Evolutionary conservation across 1,284 basidiomycete species (phyloP).

Genomic region (Pseudozyma hubeiensis): DNA sequence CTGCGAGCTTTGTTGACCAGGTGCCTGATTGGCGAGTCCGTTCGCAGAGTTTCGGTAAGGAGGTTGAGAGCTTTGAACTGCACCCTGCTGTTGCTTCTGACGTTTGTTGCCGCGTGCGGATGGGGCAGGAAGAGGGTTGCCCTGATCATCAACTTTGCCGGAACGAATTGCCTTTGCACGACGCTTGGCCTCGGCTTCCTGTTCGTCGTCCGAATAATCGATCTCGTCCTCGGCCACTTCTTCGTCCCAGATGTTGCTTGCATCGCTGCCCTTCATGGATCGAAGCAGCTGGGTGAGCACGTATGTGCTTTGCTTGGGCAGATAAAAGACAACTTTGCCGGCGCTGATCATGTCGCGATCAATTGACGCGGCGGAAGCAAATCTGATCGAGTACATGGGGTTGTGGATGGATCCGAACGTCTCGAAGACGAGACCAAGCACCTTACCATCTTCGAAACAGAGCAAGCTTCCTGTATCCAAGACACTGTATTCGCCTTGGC

Average conservation of each 20-base stretch:
- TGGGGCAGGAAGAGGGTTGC: slow-evolving; percentile 26
- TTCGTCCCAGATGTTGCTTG: slow-evolving; percentile 90
- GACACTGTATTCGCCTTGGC: slow-evolving; percentile 72
- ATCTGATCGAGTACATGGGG: slow-evolving; percentile 82
- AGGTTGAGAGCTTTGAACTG: slow-evolving; percentile 8
- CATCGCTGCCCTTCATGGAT: slow-evolving; percentile 81
- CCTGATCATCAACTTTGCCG: slow-evolving; percentile 27
- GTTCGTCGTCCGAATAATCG: slow-evolving; percentile 90
- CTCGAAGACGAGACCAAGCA: slow-evolving; percentile 87
- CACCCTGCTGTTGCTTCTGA: slow-evolving; percentile 34
- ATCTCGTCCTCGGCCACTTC: slow-evolving; percentile 85
- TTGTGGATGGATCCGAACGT: slow-evolving; percentile 88
- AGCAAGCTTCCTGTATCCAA: slow-evolving; percentile 89
- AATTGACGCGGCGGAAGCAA: slow-evolving; percentile 67
- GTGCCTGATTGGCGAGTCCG: slow-evolving; percentile 1
- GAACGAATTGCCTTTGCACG: slow-evolving; percentile 64
- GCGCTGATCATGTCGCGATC: slow-evolving; percentile 33
- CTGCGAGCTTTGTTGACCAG: slow-evolving; percentile 8
- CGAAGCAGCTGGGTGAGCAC: slow-evolving; percentile 78
- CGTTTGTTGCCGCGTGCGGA: slow-evolving; percentile 28
- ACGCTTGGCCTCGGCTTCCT: slow-evolving; percentile 77
- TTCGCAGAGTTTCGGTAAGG: slow-evolving; percentile 13
- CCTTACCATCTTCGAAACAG: slow-evolving; percentile 83
- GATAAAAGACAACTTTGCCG: slow-evolving; percentile 76
- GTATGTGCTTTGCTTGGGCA: slow-evolving; percentile 80